Evolutionary conservation across 495 filamentous ascomycete genomes (phyloP).

Genomic region (Echria macrotheca): DNA sequence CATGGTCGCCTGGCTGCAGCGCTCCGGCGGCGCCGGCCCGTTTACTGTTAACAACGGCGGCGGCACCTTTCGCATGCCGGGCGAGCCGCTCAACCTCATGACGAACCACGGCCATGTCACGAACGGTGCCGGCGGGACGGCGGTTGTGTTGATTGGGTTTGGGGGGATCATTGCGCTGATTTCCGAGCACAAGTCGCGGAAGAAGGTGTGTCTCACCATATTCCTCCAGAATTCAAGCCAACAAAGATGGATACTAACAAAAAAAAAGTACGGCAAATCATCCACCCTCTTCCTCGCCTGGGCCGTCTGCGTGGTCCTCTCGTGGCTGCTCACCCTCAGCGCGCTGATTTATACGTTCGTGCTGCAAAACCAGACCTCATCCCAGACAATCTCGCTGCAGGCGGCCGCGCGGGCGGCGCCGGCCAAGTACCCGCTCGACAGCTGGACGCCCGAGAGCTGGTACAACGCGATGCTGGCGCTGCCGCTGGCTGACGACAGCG

Average conservation of each 20-base stretch:
- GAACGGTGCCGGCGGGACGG: conserved; percentile 48
- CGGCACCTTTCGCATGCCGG: conserved; percentile 32
- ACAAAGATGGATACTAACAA: too few species aligned
- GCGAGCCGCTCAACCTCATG: conserved; percentile 36
- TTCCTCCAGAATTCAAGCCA: too few species aligned
- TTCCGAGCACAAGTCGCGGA: conserved; percentile 28
- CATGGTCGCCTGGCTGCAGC: conserved; percentile 46
- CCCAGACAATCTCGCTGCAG: conserved; percentile 35
- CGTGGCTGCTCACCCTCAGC: conserved; percentile 39
- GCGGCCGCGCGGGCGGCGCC: conserved; percentile 28
- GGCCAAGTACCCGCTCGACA: conserved; percentile 37
- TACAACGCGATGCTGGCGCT: conserved; percentile 44
- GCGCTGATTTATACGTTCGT: conserved; percentile 44
- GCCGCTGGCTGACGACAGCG: conserved; percentile 29
- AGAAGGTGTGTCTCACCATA: conserved; percentile 16
- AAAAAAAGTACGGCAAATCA: conserved; percentile 15
- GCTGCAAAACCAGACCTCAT: conserved; percentile 35
- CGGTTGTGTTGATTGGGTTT: conserved; percentile 43
- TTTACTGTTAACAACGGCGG: conserved; percentile 26
- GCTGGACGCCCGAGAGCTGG: conserved; percentile 55
- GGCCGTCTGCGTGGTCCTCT: conserved; percentile 37
- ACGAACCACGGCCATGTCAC: conserved; percentile 44
- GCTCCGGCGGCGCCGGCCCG: conserved; percentile 30
- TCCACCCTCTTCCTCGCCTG: conserved; percentile 34
- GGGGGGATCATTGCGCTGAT: conserved; percentile 38